A percentile compares a stretch with the other conserved stretches of the same genome.
These are phyloP conservation scores for Puccinia hordei DNA, from an alignment of 1,284 basidiomycete genomes.

Conservation along the genomic window DNA sequence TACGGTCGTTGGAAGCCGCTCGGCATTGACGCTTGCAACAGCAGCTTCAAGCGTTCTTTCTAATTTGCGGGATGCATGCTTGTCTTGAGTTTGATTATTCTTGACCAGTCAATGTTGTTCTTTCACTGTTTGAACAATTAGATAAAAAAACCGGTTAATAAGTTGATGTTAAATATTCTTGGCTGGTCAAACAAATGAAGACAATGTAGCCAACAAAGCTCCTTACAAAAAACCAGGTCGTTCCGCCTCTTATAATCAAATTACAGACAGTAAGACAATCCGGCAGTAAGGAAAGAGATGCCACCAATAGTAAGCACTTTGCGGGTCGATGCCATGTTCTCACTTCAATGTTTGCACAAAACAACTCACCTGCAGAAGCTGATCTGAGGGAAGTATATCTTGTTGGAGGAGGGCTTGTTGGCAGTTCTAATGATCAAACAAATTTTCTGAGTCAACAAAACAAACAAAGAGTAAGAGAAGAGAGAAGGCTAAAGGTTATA, in stretches of 20 bases:
- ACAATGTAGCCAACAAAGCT: constrained; percentile 53
- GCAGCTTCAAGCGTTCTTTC: constrained; percentile 42
- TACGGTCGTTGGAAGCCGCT: constrained; percentile 36
- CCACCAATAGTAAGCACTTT: constrained; percentile 41
- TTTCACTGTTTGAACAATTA: constrained; percentile 7
- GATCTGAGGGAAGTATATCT: too few relatives aligned
- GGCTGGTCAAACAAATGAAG: neutral
- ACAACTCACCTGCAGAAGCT: too few relatives aligned
- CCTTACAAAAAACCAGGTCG: constrained; percentile 58
- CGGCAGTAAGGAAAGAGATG: constrained; percentile 41
- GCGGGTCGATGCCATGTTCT: constrained; percentile 40
- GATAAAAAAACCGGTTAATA: neutral
- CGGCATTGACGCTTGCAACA: constrained; percentile 35
- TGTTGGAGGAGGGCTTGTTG: too few relatives aligned
- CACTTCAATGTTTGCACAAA: neutral
- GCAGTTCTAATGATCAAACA: too few relatives aligned
- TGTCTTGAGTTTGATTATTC: constrained; percentile 33
- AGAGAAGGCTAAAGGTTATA: too few relatives aligned
- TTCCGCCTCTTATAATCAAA: constrained; percentile 59
- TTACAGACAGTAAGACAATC: constrained; percentile 53
- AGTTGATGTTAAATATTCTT: neutral
- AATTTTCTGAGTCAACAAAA: too few relatives aligned
- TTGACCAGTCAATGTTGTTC: constrained; percentile 41
- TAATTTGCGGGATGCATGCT: constrained; percentile 25
- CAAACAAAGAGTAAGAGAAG: too few relatives aligned